These are phyloP conservation scores for Yarrowia sp. DNA, from an alignment of 805 yeast species.

Conservation along the genomic window DNA sequence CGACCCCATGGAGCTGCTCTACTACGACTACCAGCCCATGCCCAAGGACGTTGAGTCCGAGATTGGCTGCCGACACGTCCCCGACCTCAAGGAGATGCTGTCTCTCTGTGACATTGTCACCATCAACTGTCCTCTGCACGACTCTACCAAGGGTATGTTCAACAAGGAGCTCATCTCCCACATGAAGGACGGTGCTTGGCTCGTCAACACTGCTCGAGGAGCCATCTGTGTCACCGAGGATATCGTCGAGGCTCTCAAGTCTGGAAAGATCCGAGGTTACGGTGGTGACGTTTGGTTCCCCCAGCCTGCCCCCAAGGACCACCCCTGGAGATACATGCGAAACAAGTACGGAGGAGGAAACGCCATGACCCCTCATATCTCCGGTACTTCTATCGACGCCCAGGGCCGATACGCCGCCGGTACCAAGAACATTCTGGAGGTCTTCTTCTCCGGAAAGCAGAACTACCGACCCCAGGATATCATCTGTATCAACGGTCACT, in stretches of 20 bases:
- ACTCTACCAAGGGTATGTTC: slow-evolving; percentile 23
- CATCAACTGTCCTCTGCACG: slow-evolving; percentile 25
- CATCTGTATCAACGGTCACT: slow-evolving; percentile 67
- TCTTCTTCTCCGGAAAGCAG: slow-evolving; percentile 57
- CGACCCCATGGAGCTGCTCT: slow-evolving; percentile 50
- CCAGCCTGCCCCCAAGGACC: slow-evolving; percentile 53
- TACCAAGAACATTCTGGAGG: slow-evolving; percentile 59
- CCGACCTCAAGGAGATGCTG: slow-evolving; percentile 34
- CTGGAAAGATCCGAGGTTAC: slow-evolving; percentile 52
- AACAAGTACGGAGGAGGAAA: slow-evolving; percentile 71
- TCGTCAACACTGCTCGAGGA: slow-evolving; percentile 64
- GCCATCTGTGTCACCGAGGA: slow-evolving; percentile 57
- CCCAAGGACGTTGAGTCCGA: slow-evolving; percentile 46
- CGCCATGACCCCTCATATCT: slow-evolving; percentile 81
- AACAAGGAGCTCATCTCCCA: slow-evolving; percentile 15
- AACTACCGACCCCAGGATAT: slow-evolving; percentile 77
- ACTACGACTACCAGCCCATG: slow-evolving; percentile 52
- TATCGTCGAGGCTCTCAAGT: slow-evolving; percentile 46
- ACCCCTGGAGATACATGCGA: slow-evolving; percentile 72
- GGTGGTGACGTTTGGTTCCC: slow-evolving; percentile 53
- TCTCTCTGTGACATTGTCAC: slow-evolving; percentile 8
- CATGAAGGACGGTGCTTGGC: slow-evolving; percentile 53
- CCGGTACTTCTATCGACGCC: slow-evolving; percentile 79
- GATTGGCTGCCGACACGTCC: slow-evolving; percentile 46
- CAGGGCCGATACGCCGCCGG: slow-evolving; percentile 73